Conservation (phyloP, 2,329 filamentous ascomycete genomes). For the Cercospora sp. region DNA sequence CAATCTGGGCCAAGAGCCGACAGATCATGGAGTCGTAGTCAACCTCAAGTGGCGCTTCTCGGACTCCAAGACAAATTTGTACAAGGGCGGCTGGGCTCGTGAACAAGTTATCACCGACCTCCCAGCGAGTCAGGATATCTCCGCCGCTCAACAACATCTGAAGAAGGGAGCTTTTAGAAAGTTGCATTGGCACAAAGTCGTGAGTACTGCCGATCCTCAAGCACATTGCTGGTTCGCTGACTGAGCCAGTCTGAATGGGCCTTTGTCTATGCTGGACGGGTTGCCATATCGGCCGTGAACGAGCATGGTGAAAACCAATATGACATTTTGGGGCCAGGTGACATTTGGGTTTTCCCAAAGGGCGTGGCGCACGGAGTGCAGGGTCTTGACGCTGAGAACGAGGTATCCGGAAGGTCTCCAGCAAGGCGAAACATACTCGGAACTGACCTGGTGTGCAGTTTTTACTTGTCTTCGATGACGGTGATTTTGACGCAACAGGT, state of each 20-base stretch:
- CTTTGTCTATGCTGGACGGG: neutral
- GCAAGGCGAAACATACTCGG: neutral
- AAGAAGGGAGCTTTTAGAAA: neutral
- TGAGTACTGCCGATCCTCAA: neutral
- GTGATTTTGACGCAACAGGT: neutral
- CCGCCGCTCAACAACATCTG: neutral
- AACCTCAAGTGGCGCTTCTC: neutral
- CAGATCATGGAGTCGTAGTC: neutral
- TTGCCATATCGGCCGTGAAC: neutral
- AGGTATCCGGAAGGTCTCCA: neutral
- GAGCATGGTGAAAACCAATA: neutral
- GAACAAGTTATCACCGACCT: neutral
- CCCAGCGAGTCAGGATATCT: neutral
- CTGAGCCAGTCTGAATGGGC: neutral
- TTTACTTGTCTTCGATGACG: neutral
- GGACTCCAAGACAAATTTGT: neutral
- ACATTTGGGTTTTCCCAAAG: neutral
- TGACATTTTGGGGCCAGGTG: neutral
- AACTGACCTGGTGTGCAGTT: neutral
- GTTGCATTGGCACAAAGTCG: neutral
- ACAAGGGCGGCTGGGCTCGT: neutral
- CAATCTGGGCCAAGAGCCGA: neutral
- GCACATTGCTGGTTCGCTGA: neutral
- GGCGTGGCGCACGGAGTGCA: neutral
- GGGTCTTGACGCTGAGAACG: neutral